Base-by-base conservation (phyloP, 306 rosid species). In the Medicago lupulina region DNA sequence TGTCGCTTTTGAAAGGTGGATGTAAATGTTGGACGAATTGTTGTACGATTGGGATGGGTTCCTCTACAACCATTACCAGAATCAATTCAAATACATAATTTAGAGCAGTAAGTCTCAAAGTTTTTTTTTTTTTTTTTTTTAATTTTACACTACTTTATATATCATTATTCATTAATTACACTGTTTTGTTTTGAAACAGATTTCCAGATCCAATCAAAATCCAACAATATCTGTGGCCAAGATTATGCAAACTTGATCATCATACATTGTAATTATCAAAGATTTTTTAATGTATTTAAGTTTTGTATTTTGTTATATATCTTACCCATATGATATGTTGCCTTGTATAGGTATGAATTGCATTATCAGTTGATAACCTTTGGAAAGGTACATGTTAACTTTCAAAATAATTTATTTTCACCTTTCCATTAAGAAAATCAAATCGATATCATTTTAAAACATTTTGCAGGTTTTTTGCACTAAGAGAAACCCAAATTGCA, bases 41-140 rank as follows among this genome's bases (percentile, higher is more conserved):
- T 80, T 1, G 82, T 87, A 19, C 92, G 96, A n/a, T 58, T 93
- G 38, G 97, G 96, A n/a, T 91, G 98, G 97, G 93, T 88, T 77
- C 96, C 92, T 5, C 82, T 93, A 17, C 82, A 87, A 71, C 93
- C 96, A 17, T 79, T 91, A 13, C 97, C 98, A 2, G 96, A 77
- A 60, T 7, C 59, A 4, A 15, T 88, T 15, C 86, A 88, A 58
- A 39, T 93, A 38, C 93, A 93, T 76, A 73, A 84, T 47, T 69
- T 93, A 63, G 86, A 85, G 16, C 17, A 73, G 98, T 89, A 77
- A 71, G 93, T 85, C 13, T 17, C 31, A 1, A 1, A 55, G 23
- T 15, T 51, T 69, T 9, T 19, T 0, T 21, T 21, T 1, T 21
- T 21, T 21, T 21, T 21, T 21, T 1, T 21, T 23, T 23, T 21